Conservation (phyloP, 2,329 filamentous ascomycete genomes). For the Atkinsonella texensis region DNA sequence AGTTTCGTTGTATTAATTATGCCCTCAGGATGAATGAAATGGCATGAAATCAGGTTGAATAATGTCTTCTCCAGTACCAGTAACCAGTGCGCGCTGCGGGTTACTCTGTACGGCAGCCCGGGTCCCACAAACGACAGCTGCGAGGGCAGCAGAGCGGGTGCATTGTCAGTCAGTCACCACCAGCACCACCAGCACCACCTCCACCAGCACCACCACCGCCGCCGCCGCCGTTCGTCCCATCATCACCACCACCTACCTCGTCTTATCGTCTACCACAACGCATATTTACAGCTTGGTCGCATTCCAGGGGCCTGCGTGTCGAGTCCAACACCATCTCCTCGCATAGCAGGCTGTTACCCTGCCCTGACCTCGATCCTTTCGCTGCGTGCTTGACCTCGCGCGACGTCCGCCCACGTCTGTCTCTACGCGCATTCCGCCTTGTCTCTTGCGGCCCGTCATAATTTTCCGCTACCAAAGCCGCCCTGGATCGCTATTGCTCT, state of each 20-base stretch:
- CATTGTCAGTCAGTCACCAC: too few species aligned
- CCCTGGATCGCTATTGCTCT: neutral
- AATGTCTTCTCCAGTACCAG: too few species aligned
- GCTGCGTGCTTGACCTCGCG: neutral
- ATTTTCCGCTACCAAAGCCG: neutral
- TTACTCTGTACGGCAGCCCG: too few species aligned
- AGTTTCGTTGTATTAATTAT: too few species aligned
- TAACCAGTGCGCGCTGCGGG: too few species aligned
- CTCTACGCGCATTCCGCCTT: neutral
- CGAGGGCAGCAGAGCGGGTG: too few species aligned
- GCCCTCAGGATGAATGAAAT: too few species aligned
- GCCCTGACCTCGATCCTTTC: neutral
- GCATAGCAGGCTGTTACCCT: conserved; percentile 1
- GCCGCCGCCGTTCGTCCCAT: neutral
- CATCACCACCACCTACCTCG: neutral
- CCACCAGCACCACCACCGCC: too few species aligned
- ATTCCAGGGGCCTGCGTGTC: conserved; percentile 1
- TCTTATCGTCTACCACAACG: neutral
- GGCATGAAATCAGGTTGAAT: too few species aligned
- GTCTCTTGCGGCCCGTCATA: neutral
- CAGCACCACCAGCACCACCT: too few species aligned
- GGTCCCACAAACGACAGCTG: too few species aligned
- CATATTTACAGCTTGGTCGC: conserved; percentile 1
- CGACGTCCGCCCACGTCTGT: neutral
- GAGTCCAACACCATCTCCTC: neutral